Evolutionary conservation across 108 stramenopile genomes (phyloP).

Genomic region (Fragilariopsis cylindrus): DNA sequence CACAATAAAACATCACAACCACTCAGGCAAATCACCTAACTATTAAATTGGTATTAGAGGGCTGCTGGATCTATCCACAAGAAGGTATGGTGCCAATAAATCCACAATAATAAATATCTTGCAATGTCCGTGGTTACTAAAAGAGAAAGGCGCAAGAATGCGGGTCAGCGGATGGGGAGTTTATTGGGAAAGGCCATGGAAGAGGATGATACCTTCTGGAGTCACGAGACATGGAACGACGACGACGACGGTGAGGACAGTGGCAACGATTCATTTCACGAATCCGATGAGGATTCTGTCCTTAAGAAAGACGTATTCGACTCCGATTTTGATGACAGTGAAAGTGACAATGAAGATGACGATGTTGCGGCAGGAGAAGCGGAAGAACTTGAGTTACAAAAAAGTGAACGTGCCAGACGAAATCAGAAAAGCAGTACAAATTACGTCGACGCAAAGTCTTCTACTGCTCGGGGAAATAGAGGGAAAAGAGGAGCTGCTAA

Average conservation of each 20-base stretch:
- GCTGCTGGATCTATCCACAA: too few relatives aligned
- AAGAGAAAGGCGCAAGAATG: conserved; percentile 73
- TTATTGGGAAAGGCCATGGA: conserved; percentile 77
- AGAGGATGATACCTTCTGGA: conserved; percentile 86
- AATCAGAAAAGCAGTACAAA: conserved; percentile 21
- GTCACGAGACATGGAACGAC: conserved; percentile 85
- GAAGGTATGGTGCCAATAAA: too few relatives aligned
- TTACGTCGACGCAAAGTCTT: conserved; percentile 30
- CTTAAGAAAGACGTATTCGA: conserved; percentile 75
- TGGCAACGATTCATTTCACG: conserved; percentile 71
- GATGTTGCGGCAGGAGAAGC: conserved; percentile 53
- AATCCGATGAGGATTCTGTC: conserved; percentile 76
- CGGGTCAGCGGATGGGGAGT: conserved; percentile 71
- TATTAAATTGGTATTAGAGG: too few relatives aligned
- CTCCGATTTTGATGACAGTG: conserved; percentile 87
- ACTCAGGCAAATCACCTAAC: too few relatives aligned
- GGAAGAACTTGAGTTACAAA: conserved; percentile 52
- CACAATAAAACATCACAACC: too few relatives aligned
- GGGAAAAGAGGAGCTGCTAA: conserved; percentile 42
- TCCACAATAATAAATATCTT: too few relatives aligned
- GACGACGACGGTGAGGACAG: conserved; percentile 62
- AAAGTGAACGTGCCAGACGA: conserved; percentile 44
- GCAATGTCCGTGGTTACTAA: conserved; percentile 51
- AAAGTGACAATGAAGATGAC: conserved; percentile 66
- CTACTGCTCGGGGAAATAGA: conserved; percentile 23